phyloP scores from a whole-genome alignment of 225 moss, liverwort and hornwort genomes.

The Pseudisothecium myosuroides region DNA sequence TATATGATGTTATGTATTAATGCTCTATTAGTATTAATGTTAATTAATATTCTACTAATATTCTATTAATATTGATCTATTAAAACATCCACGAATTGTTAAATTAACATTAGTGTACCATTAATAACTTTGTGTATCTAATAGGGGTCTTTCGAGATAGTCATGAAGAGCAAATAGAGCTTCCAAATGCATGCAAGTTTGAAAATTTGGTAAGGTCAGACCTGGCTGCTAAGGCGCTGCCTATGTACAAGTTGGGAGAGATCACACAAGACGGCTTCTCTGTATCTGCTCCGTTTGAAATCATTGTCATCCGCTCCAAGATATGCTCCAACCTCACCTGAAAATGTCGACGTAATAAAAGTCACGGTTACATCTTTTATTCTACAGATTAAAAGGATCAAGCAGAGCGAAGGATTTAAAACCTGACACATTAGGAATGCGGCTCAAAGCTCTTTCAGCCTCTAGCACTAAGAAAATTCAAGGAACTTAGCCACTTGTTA shows the following conservation, averaged over 20 bases:
- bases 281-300: conserved; percentile 78
- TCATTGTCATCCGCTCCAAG: conserved; percentile 83
- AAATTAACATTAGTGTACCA: background rate
- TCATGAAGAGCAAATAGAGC: background rate
- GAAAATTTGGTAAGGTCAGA: background rate
- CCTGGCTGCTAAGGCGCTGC: conserved; percentile 81
- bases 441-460: background rate
- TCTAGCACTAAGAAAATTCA: background rate
- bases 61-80: background rate
- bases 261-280: conserved; percentile 80
- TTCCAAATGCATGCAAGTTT: background rate
- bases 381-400: background rate
- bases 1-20: background rate
- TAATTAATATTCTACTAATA: background rate
- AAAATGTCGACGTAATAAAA: background rate
- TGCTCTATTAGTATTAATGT: background rate
- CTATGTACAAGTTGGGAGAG: conserved; percentile 67
- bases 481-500: background rate
- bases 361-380: background rate
- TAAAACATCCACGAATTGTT: background rate
- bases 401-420: background rate
- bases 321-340: conserved; percentile 91
- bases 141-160: background rate
- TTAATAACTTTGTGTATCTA: background rate
- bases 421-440: background rate